These are phyloP conservation scores for Trebouxia sp. DNA, from an alignment of 139 green algal genomes.

Conservation along the genomic window DNA sequence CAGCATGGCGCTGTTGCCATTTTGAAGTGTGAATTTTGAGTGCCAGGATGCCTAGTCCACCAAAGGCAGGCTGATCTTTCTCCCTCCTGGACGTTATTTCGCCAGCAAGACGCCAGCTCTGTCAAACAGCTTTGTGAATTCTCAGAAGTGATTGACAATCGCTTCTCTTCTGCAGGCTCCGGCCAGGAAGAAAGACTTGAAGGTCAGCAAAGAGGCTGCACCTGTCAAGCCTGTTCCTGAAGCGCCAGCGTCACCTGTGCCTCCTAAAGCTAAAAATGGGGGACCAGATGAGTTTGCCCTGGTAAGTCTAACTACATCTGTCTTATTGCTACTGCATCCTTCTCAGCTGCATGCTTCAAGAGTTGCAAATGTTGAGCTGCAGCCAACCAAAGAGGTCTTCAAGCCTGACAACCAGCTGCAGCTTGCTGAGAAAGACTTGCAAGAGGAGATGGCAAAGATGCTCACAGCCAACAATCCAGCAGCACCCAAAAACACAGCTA, in stretches of 20 bases:
- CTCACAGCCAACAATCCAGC: constrained; percentile 86
- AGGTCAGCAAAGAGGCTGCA: constrained; percentile 17
- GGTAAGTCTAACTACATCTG: neutral
- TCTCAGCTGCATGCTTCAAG: neutral
- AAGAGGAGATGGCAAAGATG: constrained; percentile 85
- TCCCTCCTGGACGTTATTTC: constrained; percentile 17
- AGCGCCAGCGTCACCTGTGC: constrained; percentile 3
- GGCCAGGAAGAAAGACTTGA: constrained; percentile 13
- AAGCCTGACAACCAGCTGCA: constrained; percentile 75
- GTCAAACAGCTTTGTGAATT: no score
- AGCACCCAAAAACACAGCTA: constrained; percentile 77
- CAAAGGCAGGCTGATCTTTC: constrained; percentile 22
- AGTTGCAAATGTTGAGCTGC: constrained; percentile 9
- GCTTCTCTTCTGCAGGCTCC: constrained; percentile 5
- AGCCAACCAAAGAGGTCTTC: constrained; percentile 75
- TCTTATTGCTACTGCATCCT: neutral
- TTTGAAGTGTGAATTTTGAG: neutral
- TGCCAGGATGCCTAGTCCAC: constrained; percentile 21
- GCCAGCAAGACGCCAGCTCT: no score
- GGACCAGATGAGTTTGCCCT: constrained; percentile 14
- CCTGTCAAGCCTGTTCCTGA: constrained; percentile 9
- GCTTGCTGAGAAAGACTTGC: constrained; percentile 76
- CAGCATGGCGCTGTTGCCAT: neutral
- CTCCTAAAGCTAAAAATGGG: neutral
- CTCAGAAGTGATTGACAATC: no score